These are phyloP conservation scores for Clonostachys rhizophaga DNA, from an alignment of 2,329 filamentous ascomycete species.

Conservation along the genomic window DNA sequence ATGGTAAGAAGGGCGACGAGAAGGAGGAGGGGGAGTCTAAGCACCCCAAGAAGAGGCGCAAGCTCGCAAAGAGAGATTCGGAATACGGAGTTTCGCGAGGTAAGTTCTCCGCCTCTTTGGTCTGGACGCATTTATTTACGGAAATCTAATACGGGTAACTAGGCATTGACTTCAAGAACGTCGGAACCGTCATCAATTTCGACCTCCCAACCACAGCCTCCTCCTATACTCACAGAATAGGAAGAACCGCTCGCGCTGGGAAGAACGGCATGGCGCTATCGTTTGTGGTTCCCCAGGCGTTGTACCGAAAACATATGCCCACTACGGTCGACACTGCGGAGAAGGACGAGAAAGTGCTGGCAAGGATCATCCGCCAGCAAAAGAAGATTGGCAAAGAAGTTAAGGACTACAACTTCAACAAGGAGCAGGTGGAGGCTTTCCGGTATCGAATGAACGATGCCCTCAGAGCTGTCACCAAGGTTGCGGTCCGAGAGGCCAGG, in stretches of 20 bases:
- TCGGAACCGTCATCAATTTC: constrained; percentile 93
- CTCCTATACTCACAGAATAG: constrained; percentile 96
- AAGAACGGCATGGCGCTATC: constrained; percentile 94
- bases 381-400: constrained; percentile 73
- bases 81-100: constrained; percentile 95
- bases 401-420: constrained; percentile 90
- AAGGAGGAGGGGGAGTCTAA: constrained; percentile 10
- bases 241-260: constrained; percentile 85
- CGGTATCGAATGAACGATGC: constrained; percentile 94
- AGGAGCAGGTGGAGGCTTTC: constrained; percentile 90
- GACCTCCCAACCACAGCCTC: constrained; percentile 85
- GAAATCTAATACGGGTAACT: too few relatives aligned
- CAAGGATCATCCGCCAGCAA: constrained; percentile 76
- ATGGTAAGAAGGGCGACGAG: constrained; percentile 11
- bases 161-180: constrained; percentile 89
- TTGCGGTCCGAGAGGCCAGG: constrained; percentile 85
- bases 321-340: constrained; percentile 72
- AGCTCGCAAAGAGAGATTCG: constrained; percentile 63
- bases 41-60: constrained; percentile 54
- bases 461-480: constrained; percentile 80
- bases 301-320: constrained; percentile 85
- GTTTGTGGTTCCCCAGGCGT: constrained; percentile 79
- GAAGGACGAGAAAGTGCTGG: constrained; percentile 80
- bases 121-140: too few relatives aligned
- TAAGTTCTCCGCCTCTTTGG: constrained; percentile 5